phyloP scores from a whole-genome alignment of 331 rosid species.

The Cydonia oblonga region DNA sequence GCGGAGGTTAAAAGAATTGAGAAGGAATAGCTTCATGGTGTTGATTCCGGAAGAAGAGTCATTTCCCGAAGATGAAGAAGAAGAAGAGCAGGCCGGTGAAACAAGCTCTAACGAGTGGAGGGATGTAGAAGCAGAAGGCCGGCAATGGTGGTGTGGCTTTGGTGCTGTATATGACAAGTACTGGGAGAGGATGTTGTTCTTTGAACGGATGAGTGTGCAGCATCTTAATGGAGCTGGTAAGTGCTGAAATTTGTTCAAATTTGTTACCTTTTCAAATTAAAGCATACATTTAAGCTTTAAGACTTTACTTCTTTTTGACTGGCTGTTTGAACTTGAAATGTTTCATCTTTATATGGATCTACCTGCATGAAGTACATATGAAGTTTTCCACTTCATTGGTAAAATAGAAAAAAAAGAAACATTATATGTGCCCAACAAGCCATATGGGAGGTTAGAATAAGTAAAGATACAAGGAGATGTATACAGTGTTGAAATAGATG shows the following conservation, averaged over 20 bases:
- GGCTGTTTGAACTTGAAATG: background rate
- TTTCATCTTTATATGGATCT: background rate
- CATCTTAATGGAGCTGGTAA: constrained; percentile 49
- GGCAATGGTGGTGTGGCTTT: constrained; percentile 93
- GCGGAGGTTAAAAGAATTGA: constrained; percentile 84
- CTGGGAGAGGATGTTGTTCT: constrained; percentile 76
- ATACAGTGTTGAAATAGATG: background rate
- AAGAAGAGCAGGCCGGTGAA: constrained; percentile 42
- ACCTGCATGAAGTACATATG: background rate
- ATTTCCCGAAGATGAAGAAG: constrained; percentile 56
- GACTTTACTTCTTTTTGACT: background rate
- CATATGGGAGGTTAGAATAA: background rate
- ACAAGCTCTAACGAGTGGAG: constrained; percentile 67
- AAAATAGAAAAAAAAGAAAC: background rate
- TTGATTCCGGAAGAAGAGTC: constrained; percentile 95
- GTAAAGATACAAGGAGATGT: background rate
- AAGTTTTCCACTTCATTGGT: background rate
- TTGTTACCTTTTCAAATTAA: background rate
- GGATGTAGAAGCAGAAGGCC: constrained; percentile 93
- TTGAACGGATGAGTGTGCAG: constrained; percentile 58
- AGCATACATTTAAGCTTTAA: background rate
- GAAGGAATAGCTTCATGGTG: constrained; percentile 91
- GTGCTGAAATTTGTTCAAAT: background rate
- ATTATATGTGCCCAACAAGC: background rate
- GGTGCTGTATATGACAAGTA: constrained; percentile 78